phyloP scores from a whole-genome alignment of 2,329 filamentous ascomycete species.

The Tricladium varicosporioides region DNA sequence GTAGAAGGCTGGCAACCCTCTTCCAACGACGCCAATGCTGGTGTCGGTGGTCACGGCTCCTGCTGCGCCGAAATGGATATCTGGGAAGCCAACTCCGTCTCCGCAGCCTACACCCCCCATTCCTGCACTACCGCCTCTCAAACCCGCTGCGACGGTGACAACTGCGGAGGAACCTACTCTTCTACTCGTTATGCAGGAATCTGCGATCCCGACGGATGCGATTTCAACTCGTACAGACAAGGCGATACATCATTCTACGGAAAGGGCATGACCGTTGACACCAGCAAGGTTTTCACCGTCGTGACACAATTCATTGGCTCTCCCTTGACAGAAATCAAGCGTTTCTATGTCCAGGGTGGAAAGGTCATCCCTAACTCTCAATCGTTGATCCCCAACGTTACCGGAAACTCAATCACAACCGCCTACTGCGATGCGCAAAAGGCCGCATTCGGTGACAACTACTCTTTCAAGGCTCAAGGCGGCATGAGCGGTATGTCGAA shows the following conservation, averaged over 20 bases:
- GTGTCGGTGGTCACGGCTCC: constrained; percentile 52
- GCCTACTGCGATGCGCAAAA: constrained; percentile 56
- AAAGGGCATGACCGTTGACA: constrained; percentile 51
- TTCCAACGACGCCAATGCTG: constrained; percentile 49
- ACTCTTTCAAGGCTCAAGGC: constrained; percentile 52
- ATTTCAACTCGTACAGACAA: constrained; percentile 60
- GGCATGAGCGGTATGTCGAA: constrained; percentile 54
- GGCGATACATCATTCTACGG: constrained; percentile 57
- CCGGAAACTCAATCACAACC: constrained; percentile 53
- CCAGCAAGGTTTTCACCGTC: constrained; percentile 52
- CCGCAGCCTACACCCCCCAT: constrained; percentile 57
- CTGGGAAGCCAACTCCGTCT: constrained; percentile 62
- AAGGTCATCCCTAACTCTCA: constrained; percentile 50
- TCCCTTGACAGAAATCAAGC: constrained; percentile 45
- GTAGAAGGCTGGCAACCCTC: constrained; percentile 49
- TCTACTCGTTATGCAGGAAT: constrained; percentile 49
- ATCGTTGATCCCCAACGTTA: constrained; percentile 44
- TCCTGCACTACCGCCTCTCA: constrained; percentile 44
- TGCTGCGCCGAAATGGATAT: constrained; percentile 70
- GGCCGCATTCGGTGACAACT: constrained; percentile 51
- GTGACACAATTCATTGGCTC: constrained; percentile 57
- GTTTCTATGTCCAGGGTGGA: constrained; percentile 43
- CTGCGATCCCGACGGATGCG: constrained; percentile 61
- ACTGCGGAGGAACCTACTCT: constrained; percentile 39
- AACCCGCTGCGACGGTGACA: constrained; percentile 43